Conservation (phyloP, 371 early-diverging fungal species). For the Smittium culicis region DNA sequence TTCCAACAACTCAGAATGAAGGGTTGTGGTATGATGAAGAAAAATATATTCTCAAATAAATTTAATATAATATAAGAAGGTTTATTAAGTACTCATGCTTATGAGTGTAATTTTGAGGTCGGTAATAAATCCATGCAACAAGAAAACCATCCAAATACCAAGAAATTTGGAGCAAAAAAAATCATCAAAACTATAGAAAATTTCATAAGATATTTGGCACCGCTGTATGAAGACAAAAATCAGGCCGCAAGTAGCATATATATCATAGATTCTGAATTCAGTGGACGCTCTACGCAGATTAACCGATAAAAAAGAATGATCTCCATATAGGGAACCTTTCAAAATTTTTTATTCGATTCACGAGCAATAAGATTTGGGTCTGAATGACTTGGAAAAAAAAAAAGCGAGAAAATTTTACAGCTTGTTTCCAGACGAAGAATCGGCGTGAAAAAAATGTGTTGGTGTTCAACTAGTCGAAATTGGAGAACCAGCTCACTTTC, state of each 20-base stretch:
- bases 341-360: background rate
- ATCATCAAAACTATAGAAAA: background rate
- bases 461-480: constrained; percentile 15
- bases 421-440: constrained; percentile 16
- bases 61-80: too few species aligned
- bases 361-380: constrained; percentile 14
- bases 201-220: background rate
- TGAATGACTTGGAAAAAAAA: constrained; percentile 18
- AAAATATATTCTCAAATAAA: too few species aligned
- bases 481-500: constrained; percentile 14
- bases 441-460: constrained; percentile 24
- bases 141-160: background rate
- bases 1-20: too few species aligned
- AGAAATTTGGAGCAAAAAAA: background rate
- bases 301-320: constrained; percentile 5
- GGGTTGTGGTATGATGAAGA: too few species aligned
- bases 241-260: background rate
- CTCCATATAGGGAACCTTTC: constrained; percentile 6
- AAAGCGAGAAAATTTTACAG: constrained; percentile 16
- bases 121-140: background rate
- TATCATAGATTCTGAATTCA: background rate
- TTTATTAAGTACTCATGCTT: too few species aligned
- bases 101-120: too few species aligned
- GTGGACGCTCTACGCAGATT: background rate
- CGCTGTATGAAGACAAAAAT: background rate